These are phyloP conservation scores for Erodium chrysanthum DNA, from an alignment of 441 rosid species.

Conservation along the genomic window DNA sequence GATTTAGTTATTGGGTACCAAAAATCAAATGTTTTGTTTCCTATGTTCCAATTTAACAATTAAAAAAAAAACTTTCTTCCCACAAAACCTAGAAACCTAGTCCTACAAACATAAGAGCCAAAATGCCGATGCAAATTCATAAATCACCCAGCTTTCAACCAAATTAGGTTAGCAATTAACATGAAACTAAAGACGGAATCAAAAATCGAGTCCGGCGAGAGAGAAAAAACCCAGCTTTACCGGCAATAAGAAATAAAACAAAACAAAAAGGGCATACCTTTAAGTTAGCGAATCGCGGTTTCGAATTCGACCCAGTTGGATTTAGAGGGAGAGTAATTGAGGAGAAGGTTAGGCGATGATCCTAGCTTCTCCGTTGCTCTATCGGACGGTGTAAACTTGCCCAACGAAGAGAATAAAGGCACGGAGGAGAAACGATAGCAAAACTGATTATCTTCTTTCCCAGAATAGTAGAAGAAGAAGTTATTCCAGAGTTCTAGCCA, in stretches of 20 bases:
- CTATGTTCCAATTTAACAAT: not conserved
- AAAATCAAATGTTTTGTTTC: not conserved
- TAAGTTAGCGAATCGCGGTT: not conserved
- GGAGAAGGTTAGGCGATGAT: not conserved
- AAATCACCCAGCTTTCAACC: not conserved
- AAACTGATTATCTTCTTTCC: not conserved
- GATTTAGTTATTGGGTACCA: not conserved
- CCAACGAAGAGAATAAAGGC: not conserved
- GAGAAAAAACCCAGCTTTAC: not conserved
- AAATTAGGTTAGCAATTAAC: not conserved
- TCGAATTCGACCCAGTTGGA: constrained; percentile 1
- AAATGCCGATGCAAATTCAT: not conserved
- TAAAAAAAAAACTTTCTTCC: not conserved
- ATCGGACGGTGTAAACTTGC: not conserved
- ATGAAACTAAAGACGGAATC: not conserved
- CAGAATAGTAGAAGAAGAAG: not conserved
- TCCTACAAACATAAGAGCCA: not conserved
- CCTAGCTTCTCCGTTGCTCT: not conserved
- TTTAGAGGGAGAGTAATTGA: not conserved
- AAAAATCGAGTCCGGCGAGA: not conserved
- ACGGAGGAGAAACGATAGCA: not conserved
- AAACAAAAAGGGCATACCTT: not conserved
- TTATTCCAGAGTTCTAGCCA: not conserved
- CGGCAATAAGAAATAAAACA: not conserved
- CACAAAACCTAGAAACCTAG: not conserved